These are phyloP conservation scores for Fragaria iinumae DNA, from an alignment of 306 rosid genomes.

Conservation along the genomic window DNA sequence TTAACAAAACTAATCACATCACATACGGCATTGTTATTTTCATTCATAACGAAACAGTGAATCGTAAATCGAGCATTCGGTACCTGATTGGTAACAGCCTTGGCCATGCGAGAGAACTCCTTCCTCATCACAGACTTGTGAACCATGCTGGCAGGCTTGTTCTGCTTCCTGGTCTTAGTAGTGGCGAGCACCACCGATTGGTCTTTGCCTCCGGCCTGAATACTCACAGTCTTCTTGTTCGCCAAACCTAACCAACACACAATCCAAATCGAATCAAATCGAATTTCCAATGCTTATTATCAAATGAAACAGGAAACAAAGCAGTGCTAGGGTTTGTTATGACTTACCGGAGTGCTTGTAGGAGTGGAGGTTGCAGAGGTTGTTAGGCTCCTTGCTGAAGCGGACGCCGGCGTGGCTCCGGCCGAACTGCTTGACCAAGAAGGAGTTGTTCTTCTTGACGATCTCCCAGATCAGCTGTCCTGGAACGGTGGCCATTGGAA, in stretches of 20 bases:
- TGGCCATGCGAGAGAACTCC: slow-evolving; percentile 69
- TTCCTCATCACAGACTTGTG: slow-evolving; percentile 74
- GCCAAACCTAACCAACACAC: slow-evolving; percentile 54
- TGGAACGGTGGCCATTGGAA: slow-evolving; percentile 62
- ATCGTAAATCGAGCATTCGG: neutral
- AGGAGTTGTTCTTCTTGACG: slow-evolving; percentile 75
- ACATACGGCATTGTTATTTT: neutral
- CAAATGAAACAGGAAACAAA: neutral
- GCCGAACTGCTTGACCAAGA: slow-evolving; percentile 78
- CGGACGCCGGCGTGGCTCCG: slow-evolving; percentile 61
- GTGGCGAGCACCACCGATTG: slow-evolving; percentile 69
- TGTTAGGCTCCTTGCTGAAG: slow-evolving; percentile 81
- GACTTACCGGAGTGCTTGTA: slow-evolving; percentile 67
- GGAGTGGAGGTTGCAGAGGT: slow-evolving; percentile 73
- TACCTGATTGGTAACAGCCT: slow-evolving; percentile 80
- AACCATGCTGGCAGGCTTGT: slow-evolving; percentile 54
- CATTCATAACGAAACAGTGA: too few species aligned
- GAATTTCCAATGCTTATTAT: neutral
- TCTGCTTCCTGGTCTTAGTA: slow-evolving; percentile 73
- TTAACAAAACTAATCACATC: neutral
- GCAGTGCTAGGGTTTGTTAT: neutral
- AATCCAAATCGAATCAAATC: neutral
- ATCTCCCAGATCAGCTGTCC: slow-evolving; percentile 83
- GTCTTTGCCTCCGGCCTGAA: slow-evolving; percentile 62
- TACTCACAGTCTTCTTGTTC: slow-evolving; percentile 70